Base-by-base conservation (phyloP, 768 basidiomycete genomes). In the Macrolepiota dolichaula region DNA sequence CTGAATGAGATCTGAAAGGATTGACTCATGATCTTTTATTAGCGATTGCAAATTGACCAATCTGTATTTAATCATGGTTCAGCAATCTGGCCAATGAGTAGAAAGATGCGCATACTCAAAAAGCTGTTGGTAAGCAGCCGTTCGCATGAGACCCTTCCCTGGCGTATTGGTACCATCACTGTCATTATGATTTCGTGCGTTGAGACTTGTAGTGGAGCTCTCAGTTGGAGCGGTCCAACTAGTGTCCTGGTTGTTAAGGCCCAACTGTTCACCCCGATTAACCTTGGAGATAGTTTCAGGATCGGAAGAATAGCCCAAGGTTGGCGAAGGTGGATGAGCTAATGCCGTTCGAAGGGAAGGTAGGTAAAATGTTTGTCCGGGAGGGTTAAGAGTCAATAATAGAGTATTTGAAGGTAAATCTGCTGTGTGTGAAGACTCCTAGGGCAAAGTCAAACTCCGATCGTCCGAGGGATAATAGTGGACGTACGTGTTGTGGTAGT, bases 331-430 rank as follows among this genome's bases (percentile, higher is more conserved):
- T 25, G 84, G 72, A 50, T 84, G 77, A 47, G 77, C 67, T 58
- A 67, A 69, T 63, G 65, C 67, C 25, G 62, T 66, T 46, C 71
- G 64, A 4, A 73, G 65, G 40, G 73, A 65, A 22, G 86, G 84
- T 24, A 88, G 68, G 72, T 85, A 89, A 65, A 84, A 87, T n/a
- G 76, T 77, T 65, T 82, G 75, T 4, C 82, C 84, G 17, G 80
- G 81, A 7, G 88, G 88, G 13, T 83, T 77, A 55, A 94, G 78
- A 15, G 83, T 79, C 46, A 94, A 63, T 15, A 94, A 73, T 7
- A 93, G 76, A 1, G 90, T 85, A 68, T 95, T 95, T 15, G 86
- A 87, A 1, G 91, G 86, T 32, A 94, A 71, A 51, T 77, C 76
- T 4, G 72, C 55, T 67, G 79, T 62, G 55, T 71, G 22, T 62